phyloP scores from a whole-genome alignment of 352 stramenopile genomes.

The Pythium myriotylum region DNA sequence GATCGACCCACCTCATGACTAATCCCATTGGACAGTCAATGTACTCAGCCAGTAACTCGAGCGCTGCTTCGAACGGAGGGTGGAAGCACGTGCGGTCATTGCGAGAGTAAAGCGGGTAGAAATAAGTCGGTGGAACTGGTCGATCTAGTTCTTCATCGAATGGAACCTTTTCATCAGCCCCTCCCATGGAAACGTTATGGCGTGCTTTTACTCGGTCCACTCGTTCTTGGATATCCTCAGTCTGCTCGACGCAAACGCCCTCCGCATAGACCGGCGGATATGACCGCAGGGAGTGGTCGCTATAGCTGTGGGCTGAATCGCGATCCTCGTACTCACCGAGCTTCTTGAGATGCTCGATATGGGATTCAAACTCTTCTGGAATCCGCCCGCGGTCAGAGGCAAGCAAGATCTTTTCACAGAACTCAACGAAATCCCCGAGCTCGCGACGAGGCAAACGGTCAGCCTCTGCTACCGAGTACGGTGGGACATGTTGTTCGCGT shows the following conservation, averaged over 20 bases:
- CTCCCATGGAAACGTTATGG: conserved; percentile 3
- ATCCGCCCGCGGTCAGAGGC: conserved; percentile 36
- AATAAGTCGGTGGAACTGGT: conserved; percentile 36
- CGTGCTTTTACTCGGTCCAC: conserved; percentile 37
- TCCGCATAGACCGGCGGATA: conserved; percentile 61
- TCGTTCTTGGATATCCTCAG: conserved; percentile 56
- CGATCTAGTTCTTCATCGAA: conserved; percentile 5
- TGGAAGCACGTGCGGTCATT: conserved; percentile 36
- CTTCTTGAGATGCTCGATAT: conserved; percentile 49
- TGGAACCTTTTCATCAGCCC: conserved; percentile 19
- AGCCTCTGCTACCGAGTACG: conserved; percentile 19
- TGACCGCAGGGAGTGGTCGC: conserved; percentile 37
- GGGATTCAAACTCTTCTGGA: conserved; percentile 42
- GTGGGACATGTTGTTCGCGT: conserved; percentile 24
- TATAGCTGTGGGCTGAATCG: conserved; percentile 22
- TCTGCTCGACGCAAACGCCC: conserved; percentile 51
- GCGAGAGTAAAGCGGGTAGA: conserved; percentile 49
- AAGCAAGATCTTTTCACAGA: conserved; percentile 50
- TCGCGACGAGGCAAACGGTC: conserved; percentile 40
- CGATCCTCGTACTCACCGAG: conserved; percentile 21
- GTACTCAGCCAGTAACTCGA: conserved; percentile 70
- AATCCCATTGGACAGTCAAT: conserved; percentile 52
- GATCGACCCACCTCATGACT: conserved; percentile 33
- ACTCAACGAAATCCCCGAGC: conserved; percentile 54
- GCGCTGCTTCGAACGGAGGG: conserved; percentile 55